Percentiles rank a stretch among this genome's conserved stretches.
phyloP scores from a whole-genome alignment of 108 stramenopile genomes.

The Asterionellopsis glacialis region DNA sequence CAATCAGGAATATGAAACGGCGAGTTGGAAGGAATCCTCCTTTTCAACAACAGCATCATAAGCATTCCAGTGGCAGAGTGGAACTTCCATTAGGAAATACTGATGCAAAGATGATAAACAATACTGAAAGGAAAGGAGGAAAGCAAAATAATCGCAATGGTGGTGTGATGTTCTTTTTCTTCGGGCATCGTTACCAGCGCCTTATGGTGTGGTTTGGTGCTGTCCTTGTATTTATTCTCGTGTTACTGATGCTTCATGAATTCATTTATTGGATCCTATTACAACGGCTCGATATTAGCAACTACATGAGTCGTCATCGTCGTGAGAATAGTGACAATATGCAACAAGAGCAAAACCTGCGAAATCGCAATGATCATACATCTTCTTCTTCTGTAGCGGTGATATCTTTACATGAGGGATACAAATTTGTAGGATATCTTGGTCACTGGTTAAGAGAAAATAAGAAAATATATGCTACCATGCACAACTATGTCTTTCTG shows the following conservation, averaged over 20 bases:
- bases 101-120: background rate
- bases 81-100: background rate
- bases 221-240: too few relatives aligned
- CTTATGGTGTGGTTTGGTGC: too few relatives aligned
- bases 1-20: too few relatives aligned
- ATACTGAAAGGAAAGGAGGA: background rate
- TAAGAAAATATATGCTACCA: background rate
- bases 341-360: too few relatives aligned
- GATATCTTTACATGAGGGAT: background rate
- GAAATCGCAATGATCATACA: too few relatives aligned
- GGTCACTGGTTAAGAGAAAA: background rate
- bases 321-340: background rate
- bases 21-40: too few relatives aligned
- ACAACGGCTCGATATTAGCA: background rate
- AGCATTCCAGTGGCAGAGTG: background rate
- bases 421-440: background rate
- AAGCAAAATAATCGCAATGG: background rate
- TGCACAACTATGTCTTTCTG: background rate
- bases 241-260: conserved; percentile 2
- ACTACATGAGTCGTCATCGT: background rate
- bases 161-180: background rate
- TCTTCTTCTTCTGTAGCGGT: too few relatives aligned
- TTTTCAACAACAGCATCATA: too few relatives aligned
- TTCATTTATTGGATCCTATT: background rate
- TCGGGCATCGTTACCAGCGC: too few relatives aligned